These are phyloP conservation scores for Scedosporium apiospermum DNA, from an alignment of 2,329 filamentous ascomycete genomes.

Conservation along the genomic window DNA sequence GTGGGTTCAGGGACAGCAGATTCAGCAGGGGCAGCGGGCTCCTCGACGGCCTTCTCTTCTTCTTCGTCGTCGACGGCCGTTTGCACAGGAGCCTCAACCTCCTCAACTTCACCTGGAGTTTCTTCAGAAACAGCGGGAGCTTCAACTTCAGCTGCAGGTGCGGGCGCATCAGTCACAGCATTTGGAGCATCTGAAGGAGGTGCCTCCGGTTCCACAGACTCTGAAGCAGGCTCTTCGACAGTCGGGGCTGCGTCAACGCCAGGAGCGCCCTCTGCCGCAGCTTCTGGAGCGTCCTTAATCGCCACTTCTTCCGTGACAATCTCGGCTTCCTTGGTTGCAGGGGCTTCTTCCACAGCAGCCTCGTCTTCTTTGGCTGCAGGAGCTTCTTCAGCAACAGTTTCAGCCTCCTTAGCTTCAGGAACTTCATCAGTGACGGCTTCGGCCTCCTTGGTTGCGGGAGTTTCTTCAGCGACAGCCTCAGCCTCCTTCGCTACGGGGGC, in stretches of 20 bases:
- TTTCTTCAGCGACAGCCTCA: neutral
- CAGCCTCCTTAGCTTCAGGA: neutral
- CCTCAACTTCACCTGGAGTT: conserved; percentile 1
- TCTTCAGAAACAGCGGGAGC: neutral
- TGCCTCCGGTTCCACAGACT: neutral
- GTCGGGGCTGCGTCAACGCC: neutral
- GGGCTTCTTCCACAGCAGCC: neutral
- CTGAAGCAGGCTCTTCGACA: neutral
- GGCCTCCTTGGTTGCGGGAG: too few species aligned
- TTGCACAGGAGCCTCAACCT: neutral
- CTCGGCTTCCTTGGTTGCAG: neutral
- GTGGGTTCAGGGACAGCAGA: conserved; percentile 6
- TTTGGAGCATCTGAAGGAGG: neutral
- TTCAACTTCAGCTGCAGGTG: neutral
- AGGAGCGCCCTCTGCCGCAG: neutral
- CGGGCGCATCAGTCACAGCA: neutral
- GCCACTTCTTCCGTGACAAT: neutral
- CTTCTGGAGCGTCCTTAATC: neutral
- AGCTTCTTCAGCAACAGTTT: neutral
- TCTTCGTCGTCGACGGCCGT: conserved; percentile 6
- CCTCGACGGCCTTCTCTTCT: conserved; percentile 3
- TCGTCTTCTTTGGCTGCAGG: neutral
- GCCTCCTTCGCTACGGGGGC: too few species aligned
- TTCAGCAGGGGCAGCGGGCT: conserved; percentile 10
- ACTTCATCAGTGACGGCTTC: neutral